Percentiles rank a stretch among this genome's conserved stretches.
phyloP scores from a whole-genome alignment of 108 stramenopile genomes.

The Parietichytrium sp. region DNA sequence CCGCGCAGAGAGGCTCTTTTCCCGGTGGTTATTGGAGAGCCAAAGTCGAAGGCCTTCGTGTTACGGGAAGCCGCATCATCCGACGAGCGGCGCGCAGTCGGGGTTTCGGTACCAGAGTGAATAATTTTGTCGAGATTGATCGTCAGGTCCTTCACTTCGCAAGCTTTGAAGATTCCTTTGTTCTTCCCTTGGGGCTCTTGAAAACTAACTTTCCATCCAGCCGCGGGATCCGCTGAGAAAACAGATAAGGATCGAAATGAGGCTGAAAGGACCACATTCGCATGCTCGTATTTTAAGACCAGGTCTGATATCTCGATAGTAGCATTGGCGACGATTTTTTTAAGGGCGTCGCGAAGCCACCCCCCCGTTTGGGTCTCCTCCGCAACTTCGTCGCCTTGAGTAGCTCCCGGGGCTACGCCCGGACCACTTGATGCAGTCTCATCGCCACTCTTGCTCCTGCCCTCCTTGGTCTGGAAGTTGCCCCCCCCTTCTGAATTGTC shows the following conservation, averaged over 20 bases:
- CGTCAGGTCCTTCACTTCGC: constrained; percentile 6
- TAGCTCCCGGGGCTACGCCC: background rate
- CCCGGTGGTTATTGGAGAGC: background rate
- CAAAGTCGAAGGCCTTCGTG: background rate
- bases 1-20: background rate
- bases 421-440: background rate
- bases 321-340: constrained; percentile 47
- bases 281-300: constrained; percentile 57
- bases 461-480: too few species aligned
- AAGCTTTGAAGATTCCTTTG: background rate
- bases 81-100: too few species aligned
- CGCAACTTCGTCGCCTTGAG: constrained; percentile 36
- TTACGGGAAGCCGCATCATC: too few species aligned
- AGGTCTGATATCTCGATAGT: constrained; percentile 47
- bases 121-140: background rate
- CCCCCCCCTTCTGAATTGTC: too few species aligned
- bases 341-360: constrained; percentile 51
- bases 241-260: constrained; percentile 46
- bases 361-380: constrained; percentile 41
- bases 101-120: too few species aligned
- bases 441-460: too few species aligned
- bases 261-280: constrained; percentile 50
- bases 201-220: constrained; percentile 49
- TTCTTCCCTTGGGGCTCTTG: background rate
- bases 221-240: constrained; percentile 49